Percentiles rank a stretch among this genome's conserved stretches.
Conservation (phyloP, 768 basidiomycete species). For the Termitomyces sp. region DNA sequence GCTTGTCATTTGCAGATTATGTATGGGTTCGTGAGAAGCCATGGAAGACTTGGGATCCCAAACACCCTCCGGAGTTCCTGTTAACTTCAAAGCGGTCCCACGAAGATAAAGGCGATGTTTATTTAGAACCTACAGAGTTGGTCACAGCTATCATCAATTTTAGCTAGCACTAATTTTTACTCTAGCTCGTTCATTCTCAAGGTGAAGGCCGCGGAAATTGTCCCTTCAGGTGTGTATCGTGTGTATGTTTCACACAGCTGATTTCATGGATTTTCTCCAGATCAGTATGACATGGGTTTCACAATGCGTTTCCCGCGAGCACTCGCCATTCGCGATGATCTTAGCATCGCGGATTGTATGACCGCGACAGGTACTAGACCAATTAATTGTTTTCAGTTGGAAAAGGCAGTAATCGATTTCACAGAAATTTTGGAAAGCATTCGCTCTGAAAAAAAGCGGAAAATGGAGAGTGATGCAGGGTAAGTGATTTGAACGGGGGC, state of each 20-base stretch:
- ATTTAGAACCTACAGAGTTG: constrained; percentile 87
- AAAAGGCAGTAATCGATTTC: neutral
- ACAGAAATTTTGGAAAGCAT: constrained; percentile 59
- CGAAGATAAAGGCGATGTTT: constrained; percentile 88
- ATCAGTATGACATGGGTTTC: constrained; percentile 78
- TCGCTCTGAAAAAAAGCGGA: constrained; percentile 67
- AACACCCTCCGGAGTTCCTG: constrained; percentile 68
- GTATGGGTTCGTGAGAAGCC: constrained; percentile 78
- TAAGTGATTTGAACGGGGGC: constrained; percentile 17
- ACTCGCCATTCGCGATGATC: constrained; percentile 73
- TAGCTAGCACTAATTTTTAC: neutral
- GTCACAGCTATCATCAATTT: constrained; percentile 14
- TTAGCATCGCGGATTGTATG: constrained; percentile 69
- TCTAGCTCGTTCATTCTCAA: constrained; percentile 88
- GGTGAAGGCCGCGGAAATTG: constrained; percentile 93
- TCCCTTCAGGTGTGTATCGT: constrained; percentile 54
- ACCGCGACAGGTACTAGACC: constrained; percentile 50
- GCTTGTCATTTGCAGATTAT: constrained; percentile 83
- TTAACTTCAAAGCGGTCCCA: constrained; percentile 54
- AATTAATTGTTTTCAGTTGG: neutral
- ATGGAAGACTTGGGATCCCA: constrained; percentile 80
- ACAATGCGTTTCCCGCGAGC: constrained; percentile 97
- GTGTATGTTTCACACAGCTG: neutral
- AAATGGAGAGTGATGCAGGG: constrained; percentile 62
- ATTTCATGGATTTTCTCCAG: constrained; percentile 31